phyloP scores from a whole-genome alignment of 2,329 filamentous ascomycete genomes.

The Diaporthe sp. region DNA sequence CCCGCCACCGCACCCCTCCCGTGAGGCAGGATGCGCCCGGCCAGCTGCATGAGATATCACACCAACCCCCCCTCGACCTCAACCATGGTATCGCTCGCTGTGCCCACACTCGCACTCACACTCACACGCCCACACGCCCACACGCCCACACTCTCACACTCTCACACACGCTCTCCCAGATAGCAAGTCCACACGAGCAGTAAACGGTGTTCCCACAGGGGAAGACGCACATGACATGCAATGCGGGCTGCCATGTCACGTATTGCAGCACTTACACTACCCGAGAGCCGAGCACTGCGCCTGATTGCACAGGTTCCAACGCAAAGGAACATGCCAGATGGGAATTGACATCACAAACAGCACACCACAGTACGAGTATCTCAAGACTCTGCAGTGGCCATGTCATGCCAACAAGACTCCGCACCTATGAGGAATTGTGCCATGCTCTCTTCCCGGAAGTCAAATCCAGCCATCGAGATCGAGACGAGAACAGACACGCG shows the following conservation, averaged over 20 bases:
- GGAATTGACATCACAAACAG: constrained; percentile 3
- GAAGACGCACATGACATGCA: constrained; percentile 20
- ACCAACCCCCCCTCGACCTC: constrained; percentile 1
- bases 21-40: constrained; percentile 18
- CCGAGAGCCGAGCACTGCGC: constrained; percentile 34
- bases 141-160: background rate
- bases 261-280: constrained; percentile 14
- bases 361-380: background rate
- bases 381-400: constrained; percentile 5
- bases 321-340: background rate
- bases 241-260: constrained; percentile 33
- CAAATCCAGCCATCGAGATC: constrained; percentile 30
- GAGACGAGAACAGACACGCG: constrained; percentile 20
- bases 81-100: background rate
- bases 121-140: background rate
- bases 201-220: constrained; percentile 4
- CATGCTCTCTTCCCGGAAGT: background rate
- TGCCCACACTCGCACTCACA: background rate
- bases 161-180: background rate
- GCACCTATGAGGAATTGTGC: constrained; percentile 1
- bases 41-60: constrained; percentile 27
- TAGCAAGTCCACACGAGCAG: constrained; percentile 13
- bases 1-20: background rate
- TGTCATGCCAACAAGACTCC: constrained; percentile 9
- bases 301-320: constrained; percentile 23